Percentiles rank a stretch among this genome's conserved stretches.
Conservation (phyloP, 352 stramenopile genomes). For the Globisporangium recalcitrans region DNA sequence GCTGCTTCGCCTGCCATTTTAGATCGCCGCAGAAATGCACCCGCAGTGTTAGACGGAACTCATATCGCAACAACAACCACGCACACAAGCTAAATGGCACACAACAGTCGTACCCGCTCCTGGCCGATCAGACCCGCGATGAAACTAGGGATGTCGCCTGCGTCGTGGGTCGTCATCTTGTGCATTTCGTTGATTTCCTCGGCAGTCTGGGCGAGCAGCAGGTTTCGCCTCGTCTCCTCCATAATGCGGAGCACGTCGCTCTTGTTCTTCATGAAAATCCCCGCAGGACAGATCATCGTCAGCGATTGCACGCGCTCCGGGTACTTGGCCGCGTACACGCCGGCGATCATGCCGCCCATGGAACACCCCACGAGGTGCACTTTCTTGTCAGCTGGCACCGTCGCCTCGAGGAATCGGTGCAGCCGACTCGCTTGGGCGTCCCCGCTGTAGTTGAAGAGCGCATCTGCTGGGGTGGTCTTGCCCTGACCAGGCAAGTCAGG, state of each 20-base stretch:
- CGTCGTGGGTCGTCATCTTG: slow-evolving; percentile 37
- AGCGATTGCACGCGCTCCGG: slow-evolving; percentile 46
- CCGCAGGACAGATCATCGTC: slow-evolving; percentile 71
- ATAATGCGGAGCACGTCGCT: slow-evolving; percentile 55
- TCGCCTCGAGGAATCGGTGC: slow-evolving; percentile 50
- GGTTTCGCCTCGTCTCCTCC: slow-evolving; percentile 56
- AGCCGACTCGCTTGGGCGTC: slow-evolving; percentile 49
- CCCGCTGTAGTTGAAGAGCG: slow-evolving; percentile 43
- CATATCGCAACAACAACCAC: neutral
- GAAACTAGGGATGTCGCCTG: slow-evolving; percentile 27
- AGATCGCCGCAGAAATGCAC: too few species aligned
- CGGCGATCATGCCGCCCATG: slow-evolving; percentile 74
- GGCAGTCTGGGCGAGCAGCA: slow-evolving; percentile 50
- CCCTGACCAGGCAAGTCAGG: slow-evolving; percentile 65
- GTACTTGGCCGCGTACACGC: slow-evolving; percentile 63
- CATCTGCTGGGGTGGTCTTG: slow-evolving; percentile 43
- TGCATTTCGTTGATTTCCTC: slow-evolving; percentile 60
- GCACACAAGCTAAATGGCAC: neutral
- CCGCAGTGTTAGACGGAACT: too few species aligned
- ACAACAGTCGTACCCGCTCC: slow-evolving; percentile 27
- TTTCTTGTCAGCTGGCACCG: slow-evolving; percentile 44
- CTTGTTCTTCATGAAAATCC: slow-evolving; percentile 63
- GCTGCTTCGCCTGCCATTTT: slow-evolving; percentile 37
- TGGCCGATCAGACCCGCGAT: slow-evolving; percentile 31
- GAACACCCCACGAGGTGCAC: slow-evolving; percentile 72